Evolutionary conservation across 2,329 filamentous ascomycete genomes (phyloP).

Genomic region (Hirsutella thompsonii): DNA sequence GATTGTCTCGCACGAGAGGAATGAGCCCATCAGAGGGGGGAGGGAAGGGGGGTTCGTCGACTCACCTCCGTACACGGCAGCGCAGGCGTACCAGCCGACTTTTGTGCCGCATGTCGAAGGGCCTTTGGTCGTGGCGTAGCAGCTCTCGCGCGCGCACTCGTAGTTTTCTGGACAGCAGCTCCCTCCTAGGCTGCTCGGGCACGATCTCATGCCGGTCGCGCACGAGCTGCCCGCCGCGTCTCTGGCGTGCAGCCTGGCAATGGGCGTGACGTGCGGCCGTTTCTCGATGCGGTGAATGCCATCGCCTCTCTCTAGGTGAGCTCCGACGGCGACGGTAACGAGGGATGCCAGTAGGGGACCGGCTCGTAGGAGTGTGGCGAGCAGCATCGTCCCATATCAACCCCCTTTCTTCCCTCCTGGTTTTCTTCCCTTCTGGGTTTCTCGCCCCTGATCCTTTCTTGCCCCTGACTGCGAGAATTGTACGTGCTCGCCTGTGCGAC

Average conservation of each 20-base stretch:
- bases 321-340: slow-evolving; percentile 5
- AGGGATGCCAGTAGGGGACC: too few relatives aligned
- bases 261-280: slow-evolving; percentile 6
- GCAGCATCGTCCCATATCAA: too few relatives aligned
- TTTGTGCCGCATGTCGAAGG: slow-evolving; percentile 24
- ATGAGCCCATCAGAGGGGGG: not conserved
- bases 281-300: slow-evolving; percentile 19
- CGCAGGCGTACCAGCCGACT: slow-evolving; percentile 27
- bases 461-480: too few relatives aligned
- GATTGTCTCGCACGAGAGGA: too few relatives aligned
- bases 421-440: too few relatives aligned
- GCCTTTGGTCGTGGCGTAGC: slow-evolving; percentile 30
- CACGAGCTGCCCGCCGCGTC: slow-evolving; percentile 9
- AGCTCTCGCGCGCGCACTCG: slow-evolving; percentile 32
- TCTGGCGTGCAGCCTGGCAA: slow-evolving; percentile 4
- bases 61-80: slow-evolving; percentile 21
- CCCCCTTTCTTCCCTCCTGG: too few relatives aligned
- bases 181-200: slow-evolving; percentile 26
- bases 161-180: slow-evolving; percentile 36
- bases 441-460: too few relatives aligned
- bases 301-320: slow-evolving; percentile 15
- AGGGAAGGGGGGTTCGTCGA: not conserved
- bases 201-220: slow-evolving; percentile 16
- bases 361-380: too few relatives aligned
- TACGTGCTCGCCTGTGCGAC: too few relatives aligned